Evolutionary conservation across 106 monocot species (phyloP).

Genomic region (Dioscorea zingiberensis): DNA sequence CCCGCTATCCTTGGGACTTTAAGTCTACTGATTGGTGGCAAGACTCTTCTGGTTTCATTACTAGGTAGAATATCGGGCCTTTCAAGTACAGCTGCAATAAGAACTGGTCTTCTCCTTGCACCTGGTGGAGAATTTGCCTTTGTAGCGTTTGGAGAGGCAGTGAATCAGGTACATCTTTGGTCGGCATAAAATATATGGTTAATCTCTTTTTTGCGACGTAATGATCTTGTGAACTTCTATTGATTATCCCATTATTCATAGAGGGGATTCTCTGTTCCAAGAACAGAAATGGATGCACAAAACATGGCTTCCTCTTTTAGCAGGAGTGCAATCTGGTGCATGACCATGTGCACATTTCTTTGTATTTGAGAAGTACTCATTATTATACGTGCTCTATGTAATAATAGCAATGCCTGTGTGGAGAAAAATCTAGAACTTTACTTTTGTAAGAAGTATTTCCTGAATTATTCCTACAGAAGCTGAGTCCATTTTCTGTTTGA

Average conservation of each 20-base stretch:
- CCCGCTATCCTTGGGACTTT: conserved; percentile 63
- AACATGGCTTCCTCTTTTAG: too few relatives aligned
- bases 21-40: conserved; percentile 57
- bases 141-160: conserved; percentile 97
- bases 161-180: conserved; percentile 69
- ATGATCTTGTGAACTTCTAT: neutral
- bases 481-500: neutral
- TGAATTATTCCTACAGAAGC: too few relatives aligned
- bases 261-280: neutral
- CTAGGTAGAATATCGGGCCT: conserved; percentile 85
- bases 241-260: neutral
- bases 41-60: conserved; percentile 57
- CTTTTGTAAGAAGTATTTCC: too few relatives aligned
- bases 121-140: conserved; percentile 99
- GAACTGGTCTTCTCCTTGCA: conserved; percentile 94
- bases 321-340: too few relatives aligned
- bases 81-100: conserved; percentile 85
- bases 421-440: too few relatives aligned
- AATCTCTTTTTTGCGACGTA: neutral
- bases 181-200: neutral
- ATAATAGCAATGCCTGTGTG: too few relatives aligned
- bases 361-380: too few relatives aligned
- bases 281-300: neutral
- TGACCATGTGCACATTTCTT: too few relatives aligned
- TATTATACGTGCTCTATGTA: too few relatives aligned